phyloP scores from a whole-genome alignment of 2,329 filamentous ascomycete species.

The Cylindrodendrum hubeiense region DNA sequence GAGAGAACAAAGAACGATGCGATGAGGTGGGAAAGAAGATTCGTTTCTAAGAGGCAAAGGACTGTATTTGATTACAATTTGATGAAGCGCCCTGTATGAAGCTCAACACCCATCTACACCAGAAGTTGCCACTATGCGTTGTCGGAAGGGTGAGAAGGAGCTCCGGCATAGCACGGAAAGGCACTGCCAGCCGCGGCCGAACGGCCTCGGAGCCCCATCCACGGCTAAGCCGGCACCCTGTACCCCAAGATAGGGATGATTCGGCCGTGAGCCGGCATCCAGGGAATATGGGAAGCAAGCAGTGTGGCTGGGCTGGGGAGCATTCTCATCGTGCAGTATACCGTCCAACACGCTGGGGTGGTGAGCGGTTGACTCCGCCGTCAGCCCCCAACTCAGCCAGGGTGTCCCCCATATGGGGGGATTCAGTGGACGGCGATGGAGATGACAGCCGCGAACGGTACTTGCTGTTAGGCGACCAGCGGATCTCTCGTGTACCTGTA shows the following conservation, averaged over 20 bases:
- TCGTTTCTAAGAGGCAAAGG: background rate
- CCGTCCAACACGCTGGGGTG: background rate
- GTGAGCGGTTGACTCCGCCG: conserved; percentile 8
- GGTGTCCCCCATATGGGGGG: background rate
- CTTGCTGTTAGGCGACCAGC: background rate
- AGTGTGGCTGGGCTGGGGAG: background rate
- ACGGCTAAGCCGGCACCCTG: conserved; percentile 10
- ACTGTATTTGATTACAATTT: conserved; percentile 8
- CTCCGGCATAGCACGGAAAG: conserved; percentile 23
- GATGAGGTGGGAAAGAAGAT: conserved; percentile 6
- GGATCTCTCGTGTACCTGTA: conserved; percentile 9
- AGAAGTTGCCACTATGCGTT: conserved; percentile 8
- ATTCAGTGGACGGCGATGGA: background rate
- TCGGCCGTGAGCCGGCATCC: conserved; percentile 7
- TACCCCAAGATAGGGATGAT: background rate
- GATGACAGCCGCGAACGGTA: conserved; percentile 16
- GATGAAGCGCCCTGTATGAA: background rate
- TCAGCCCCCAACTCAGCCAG: conserved; percentile 12
- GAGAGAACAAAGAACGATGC: conserved; percentile 23
- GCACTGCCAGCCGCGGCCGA: conserved; percentile 23
- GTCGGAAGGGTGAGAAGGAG: conserved; percentile 6
- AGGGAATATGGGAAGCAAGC: background rate
- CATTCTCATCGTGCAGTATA: conserved; percentile 3
- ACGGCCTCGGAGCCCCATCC: conserved; percentile 17
- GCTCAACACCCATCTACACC: background rate